phyloP scores from a whole-genome alignment of 768 basidiomycete genomes.

The Dacryopinax spathularia region DNA sequence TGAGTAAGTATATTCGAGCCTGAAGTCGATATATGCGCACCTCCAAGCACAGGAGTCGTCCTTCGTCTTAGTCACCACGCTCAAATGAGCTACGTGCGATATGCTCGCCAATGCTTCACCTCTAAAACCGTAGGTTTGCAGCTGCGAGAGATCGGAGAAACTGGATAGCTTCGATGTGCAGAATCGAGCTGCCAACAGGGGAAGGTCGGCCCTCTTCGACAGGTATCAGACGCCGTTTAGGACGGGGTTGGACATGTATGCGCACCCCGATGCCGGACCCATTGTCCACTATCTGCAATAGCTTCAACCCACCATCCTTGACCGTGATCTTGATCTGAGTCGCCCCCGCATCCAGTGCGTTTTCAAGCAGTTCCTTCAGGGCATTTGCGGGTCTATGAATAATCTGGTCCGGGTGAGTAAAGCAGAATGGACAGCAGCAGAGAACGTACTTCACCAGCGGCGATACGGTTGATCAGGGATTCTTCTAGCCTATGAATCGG shows the following conservation, averaged over 20 bases:
- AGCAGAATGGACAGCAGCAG: background rate
- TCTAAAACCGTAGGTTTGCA: constrained; percentile 89
- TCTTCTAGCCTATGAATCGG: constrained; percentile 63
- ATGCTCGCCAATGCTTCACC: constrained; percentile 95
- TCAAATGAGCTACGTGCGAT: constrained; percentile 80
- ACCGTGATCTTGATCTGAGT: constrained; percentile 75
- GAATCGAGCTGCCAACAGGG: constrained; percentile 84
- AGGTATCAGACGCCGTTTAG: too few species aligned
- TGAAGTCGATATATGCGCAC: constrained; percentile 36
- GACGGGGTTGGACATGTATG: background rate
- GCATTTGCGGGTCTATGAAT: constrained; percentile 87
- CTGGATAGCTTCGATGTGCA: constrained; percentile 85
- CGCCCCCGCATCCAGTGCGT: constrained; percentile 83
- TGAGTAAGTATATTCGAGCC: background rate
- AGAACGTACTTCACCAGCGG: constrained; percentile 39
- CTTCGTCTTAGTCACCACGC: constrained; percentile 81
- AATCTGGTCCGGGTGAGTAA: constrained; percentile 34
- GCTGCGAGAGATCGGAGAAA: constrained; percentile 70
- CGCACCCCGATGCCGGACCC: constrained; percentile 84
- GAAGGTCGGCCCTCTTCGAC: constrained; percentile 65
- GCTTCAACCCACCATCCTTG: constrained; percentile 91
- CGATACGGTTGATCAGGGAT: constrained; percentile 80
- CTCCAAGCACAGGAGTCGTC: constrained; percentile 78
- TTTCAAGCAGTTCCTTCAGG: constrained; percentile 90
- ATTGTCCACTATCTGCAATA: constrained; percentile 92